Evolutionary conservation across 306 rosid genomes (phyloP), one percentile per base, ranked within the genome.

Genomic region (Fragaria iinumae): DNA sequence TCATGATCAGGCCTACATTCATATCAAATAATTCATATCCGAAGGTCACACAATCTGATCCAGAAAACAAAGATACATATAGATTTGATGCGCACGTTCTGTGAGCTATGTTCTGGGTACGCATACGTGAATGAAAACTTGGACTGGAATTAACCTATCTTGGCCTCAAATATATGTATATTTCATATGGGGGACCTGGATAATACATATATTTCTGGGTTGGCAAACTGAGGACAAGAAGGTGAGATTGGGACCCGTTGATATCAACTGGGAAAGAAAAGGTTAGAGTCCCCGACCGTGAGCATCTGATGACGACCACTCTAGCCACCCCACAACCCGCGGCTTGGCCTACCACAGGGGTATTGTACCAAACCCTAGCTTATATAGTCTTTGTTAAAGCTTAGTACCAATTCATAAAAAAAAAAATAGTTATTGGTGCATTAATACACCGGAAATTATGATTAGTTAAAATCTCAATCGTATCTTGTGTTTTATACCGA

Each of bases 301-400:
- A 77, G 85, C 85, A 82, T 77, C 82, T 73, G 82, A 82, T 59
- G 68, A 48, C 60, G 85, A 77, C 79, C 67, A 67, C 45, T 73
- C 76, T 38, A 82, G 49, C 79, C 78, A 47, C 81, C 81, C 70
- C 71, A 67, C 52, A 41, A 18, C 29, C 78, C 78, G 78, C 78
- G 78, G 75, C 83, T 67, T 43, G 78, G 52, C 79, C 83, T 32
- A 80, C 74, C 49, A 64, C 53, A 56, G n/a, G 13, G 56, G 56
- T 25, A n/a, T 16, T 63, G 21, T 14, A 16, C 29, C 69, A 43
- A 59, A 48, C 69, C 52, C 34, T 67, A 67, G 18, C 55, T 65
- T 25, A 10, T 43, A 12, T 59, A 25, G 44, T 59, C 56, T 74
- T 60, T 18, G 2, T 10, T 52, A 63, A 63, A 29, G n/a, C 43